Evolutionary conservation across 257 asterid genomes (phyloP).

Genomic region (Haberlea rhodopensis): DNA sequence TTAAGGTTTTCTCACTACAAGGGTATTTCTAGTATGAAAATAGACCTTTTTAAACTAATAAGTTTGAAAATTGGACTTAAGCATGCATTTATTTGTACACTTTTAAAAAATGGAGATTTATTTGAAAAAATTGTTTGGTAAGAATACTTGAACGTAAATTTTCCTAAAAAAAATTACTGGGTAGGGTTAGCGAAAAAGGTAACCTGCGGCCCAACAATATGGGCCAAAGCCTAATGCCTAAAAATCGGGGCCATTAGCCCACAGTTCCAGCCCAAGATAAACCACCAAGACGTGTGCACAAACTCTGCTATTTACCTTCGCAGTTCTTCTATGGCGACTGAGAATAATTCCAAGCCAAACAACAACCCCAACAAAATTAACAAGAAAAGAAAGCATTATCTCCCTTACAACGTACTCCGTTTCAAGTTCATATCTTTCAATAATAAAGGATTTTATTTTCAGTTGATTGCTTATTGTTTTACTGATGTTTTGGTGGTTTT

Average conservation of each 20-base stretch:
- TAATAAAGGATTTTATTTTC: not conserved
- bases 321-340: conserved; percentile 57
- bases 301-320: conserved; percentile 2
- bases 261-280: conserved; percentile 18
- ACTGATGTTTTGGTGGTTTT: not conserved
- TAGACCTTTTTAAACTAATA: too few relatives aligned
- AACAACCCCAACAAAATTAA: conserved; percentile 35
- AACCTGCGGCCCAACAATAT: too few relatives aligned
- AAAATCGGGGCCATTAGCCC: too few relatives aligned
- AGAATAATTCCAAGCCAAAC: conserved; percentile 45
- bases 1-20: too few relatives aligned
- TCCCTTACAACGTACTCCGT: conserved; percentile 58
- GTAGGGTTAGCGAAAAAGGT: too few relatives aligned
- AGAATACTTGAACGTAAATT: too few relatives aligned
- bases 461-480: conserved; percentile 4
- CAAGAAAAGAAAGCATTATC: conserved; percentile 74
- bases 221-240: conserved; percentile 4
- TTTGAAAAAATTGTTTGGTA: too few relatives aligned
- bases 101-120: too few relatives aligned
- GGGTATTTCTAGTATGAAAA: too few relatives aligned
- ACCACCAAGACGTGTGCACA: conserved; percentile 14
- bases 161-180: too few relatives aligned
- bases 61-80: too few relatives aligned
- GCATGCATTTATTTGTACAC: too few relatives aligned
- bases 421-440: not conserved